Evolutionary conservation across 106 monocot species (phyloP).

Genomic region (Cymbidium sinense): DNA sequence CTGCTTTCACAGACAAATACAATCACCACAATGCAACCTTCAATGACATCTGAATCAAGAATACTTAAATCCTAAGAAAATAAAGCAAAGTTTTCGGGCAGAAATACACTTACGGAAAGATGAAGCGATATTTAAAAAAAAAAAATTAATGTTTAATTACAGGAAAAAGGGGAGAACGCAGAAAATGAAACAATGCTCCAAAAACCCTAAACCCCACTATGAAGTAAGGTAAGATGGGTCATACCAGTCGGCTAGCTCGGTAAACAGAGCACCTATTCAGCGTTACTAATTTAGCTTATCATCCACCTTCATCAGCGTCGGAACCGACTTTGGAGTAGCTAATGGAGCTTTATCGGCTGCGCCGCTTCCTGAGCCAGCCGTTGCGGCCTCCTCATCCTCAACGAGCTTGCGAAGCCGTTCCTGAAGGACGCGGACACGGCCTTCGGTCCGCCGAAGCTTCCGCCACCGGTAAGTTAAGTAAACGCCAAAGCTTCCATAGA

Average conservation of each 20-base stretch:
- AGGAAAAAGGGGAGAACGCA: neutral
- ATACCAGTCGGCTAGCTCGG: neutral
- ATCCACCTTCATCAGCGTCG: neutral
- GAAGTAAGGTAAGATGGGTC: neutral
- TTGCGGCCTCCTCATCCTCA: conserved; percentile 40
- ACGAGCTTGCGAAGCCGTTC: conserved; percentile 50
- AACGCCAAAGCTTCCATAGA: conserved; percentile 69
- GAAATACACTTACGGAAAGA: neutral
- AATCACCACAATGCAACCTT: neutral
- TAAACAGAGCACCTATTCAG: neutral
- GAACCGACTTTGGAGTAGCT: neutral
- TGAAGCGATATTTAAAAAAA: neutral
- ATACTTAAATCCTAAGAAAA: neutral
- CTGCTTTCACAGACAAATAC: neutral
- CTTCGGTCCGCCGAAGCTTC: conserved; percentile 85
- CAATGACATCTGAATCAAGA: neutral
- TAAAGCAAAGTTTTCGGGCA: neutral
- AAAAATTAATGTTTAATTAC: neutral
- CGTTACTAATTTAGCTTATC: neutral
- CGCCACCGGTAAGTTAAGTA: conserved; percentile 58
- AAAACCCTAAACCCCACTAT: conserved; percentile 1
- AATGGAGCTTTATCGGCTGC: neutral
- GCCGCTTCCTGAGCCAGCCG: neutral
- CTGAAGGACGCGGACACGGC: conserved; percentile 60
- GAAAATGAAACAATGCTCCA: neutral